Evolutionary conservation across 768 basidiomycete genomes (phyloP).

Genomic region (Amanita polypyramis): DNA sequence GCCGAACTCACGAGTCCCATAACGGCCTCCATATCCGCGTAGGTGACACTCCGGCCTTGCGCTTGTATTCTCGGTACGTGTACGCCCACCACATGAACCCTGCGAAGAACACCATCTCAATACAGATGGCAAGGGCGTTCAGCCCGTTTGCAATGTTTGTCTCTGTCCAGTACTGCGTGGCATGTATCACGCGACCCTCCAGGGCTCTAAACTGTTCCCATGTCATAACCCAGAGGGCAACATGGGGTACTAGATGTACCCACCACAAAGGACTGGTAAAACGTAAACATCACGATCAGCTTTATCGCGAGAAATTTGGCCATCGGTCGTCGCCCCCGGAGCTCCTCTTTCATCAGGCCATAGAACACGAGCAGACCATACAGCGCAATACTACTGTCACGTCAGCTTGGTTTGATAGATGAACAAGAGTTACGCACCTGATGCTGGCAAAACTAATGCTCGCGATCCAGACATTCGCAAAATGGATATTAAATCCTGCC

Average conservation of each 20-base stretch:
- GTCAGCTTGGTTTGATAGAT: neutral
- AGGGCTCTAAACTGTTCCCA: conserved; percentile 49
- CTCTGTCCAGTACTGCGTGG: conserved; percentile 72
- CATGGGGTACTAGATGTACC: conserved; percentile 14
- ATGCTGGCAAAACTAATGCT: conserved; percentile 75
- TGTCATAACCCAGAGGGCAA: neutral
- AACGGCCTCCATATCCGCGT: conserved; percentile 63
- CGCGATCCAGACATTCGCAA: conserved; percentile 61
- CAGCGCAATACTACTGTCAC: conserved; percentile 53
- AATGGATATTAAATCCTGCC: conserved; percentile 45
- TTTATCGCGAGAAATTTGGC: conserved; percentile 86
- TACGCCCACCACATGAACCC: conserved; percentile 80
- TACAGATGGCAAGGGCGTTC: conserved; percentile 70
- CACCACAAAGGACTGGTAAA: conserved; percentile 76
- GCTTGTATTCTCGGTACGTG: conserved; percentile 52
- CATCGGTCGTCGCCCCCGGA: conserved; percentile 65
- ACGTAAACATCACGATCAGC: conserved; percentile 79
- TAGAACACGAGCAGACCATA: conserved; percentile 85
- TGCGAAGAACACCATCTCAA: conserved; percentile 89
- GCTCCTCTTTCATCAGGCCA: conserved; percentile 68
- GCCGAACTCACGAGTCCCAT: conserved; percentile 46
- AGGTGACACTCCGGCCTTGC: conserved; percentile 22
- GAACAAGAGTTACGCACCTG: conserved; percentile 36
- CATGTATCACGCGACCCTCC: conserved; percentile 58
- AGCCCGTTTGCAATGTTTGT: conserved; percentile 81